phyloP scores from a whole-genome alignment of 108 stramenopile genomes.

The Cyclotella kingstonii region DNA sequence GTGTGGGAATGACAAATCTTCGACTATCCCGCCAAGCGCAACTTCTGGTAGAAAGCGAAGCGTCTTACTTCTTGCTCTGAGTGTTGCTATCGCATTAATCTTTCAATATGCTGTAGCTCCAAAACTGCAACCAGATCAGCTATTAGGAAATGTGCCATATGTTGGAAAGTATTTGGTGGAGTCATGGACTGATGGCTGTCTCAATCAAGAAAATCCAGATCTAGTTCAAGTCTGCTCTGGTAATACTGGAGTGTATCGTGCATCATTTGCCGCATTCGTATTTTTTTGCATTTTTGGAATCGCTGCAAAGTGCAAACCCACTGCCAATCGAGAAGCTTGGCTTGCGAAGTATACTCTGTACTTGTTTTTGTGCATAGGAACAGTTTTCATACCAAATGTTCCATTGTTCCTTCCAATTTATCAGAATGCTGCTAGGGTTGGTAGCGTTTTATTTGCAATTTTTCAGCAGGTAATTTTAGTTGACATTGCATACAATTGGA shows the following conservation, averaged over 20 bases:
- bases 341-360: conserved; percentile 80
- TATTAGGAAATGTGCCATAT: conserved; percentile 15
- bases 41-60: conserved; percentile 80
- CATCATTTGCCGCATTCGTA: conserved; percentile 49
- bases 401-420: conserved; percentile 68
- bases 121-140: conserved; percentile 29
- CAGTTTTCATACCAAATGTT: conserved; percentile 78
- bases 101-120: conserved; percentile 81
- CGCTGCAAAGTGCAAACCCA: conserved; percentile 58
- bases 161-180: conserved; percentile 48
- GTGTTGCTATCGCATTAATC: conserved; percentile 56
- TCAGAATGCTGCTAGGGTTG: conserved; percentile 70
- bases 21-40: conserved; percentile 60
- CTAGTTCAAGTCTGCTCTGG: conserved; percentile 65
- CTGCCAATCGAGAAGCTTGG: conserved; percentile 83
- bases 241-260: conserved; percentile 76
- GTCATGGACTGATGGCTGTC: conserved; percentile 69
- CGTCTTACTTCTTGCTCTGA: conserved; percentile 59
- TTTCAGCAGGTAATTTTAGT: conserved; percentile 82
- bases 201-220: conserved; percentile 19
- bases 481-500: conserved; percentile 88
- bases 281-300: conserved; percentile 73
- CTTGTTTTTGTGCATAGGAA: conserved; percentile 53
- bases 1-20: conserved; percentile 87
- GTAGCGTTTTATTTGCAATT: conserved; percentile 70